Conservation (phyloP, 805 yeast genomes). For the Lachancea sp. region DNA sequence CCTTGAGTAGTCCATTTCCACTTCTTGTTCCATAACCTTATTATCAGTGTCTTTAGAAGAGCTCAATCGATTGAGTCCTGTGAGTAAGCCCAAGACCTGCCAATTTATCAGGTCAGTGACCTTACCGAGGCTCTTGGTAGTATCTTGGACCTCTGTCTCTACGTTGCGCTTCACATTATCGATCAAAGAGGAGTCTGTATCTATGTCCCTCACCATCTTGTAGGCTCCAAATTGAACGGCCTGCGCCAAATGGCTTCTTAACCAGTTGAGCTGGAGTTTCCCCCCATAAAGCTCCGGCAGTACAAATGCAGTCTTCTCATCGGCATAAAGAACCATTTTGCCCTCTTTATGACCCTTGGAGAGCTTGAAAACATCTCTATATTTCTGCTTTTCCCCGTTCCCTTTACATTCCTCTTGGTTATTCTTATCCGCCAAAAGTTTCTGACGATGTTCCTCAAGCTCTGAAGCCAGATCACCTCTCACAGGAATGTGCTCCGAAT, state of each 20-base stretch:
- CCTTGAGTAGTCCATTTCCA: conserved; percentile 47
- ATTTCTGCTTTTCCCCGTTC: conserved; percentile 7
- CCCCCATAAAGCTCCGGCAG: conserved; percentile 41
- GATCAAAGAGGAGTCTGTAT: conserved; percentile 11
- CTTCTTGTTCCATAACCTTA: conserved; percentile 38
- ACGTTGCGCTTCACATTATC: conserved; percentile 27
- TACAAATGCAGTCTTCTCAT: conserved; percentile 41
- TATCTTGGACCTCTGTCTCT: conserved; percentile 25
- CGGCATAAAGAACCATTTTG: conserved; percentile 25
- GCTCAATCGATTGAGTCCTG: conserved; percentile 7
- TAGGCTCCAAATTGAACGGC: conserved; percentile 42
- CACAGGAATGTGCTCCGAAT: conserved; percentile 50
- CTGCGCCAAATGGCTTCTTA: conserved; percentile 32
- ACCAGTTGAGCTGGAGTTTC: conserved; percentile 33
- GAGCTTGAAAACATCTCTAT: conserved; percentile 14
- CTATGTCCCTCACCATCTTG: conserved; percentile 46
- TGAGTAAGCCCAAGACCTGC: conserved; percentile 16
- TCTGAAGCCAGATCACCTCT: conserved; percentile 43
- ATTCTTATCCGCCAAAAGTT: conserved; percentile 5
- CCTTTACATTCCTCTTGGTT: conserved; percentile 17
- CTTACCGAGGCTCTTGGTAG: conserved; percentile 16
- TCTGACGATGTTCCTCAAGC: conserved; percentile 41
- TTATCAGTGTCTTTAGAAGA: conserved; percentile 15
- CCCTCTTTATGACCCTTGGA: conserved; percentile 12
- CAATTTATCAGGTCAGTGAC: conserved; percentile 20